Conservation (phyloP, 139 green algal species). For the Chlamydomonas incerta region DNA sequence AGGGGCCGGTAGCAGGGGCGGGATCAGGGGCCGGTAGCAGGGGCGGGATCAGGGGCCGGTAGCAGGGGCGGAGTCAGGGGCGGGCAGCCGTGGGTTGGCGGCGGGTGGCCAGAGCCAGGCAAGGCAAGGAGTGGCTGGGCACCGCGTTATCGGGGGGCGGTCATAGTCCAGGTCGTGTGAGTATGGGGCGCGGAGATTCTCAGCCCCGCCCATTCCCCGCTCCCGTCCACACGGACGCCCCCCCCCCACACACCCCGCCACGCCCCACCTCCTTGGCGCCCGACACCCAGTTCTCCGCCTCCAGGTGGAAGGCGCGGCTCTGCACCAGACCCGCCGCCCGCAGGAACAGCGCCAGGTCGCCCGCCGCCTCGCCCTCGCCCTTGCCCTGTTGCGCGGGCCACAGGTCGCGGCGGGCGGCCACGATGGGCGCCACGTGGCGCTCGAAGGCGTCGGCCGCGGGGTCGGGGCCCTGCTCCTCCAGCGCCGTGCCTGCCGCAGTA, state of each 20-base stretch:
- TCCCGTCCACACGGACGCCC: neutral
- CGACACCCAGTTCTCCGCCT: slow-evolving; percentile 78
- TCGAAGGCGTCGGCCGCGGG: slow-evolving; percentile 10
- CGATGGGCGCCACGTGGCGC: slow-evolving; percentile 35
- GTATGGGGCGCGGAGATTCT: neutral
- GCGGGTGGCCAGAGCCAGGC: too few species aligned
- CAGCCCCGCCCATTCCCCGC: neutral
- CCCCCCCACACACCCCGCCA: neutral
- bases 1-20: too few species aligned
- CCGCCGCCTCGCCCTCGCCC: neutral
- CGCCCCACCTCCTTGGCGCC: slow-evolving; percentile 44
- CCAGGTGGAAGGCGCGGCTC: slow-evolving; percentile 79
- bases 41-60: too few species aligned
- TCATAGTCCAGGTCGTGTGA: too few species aligned
- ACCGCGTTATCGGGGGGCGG: too few species aligned
- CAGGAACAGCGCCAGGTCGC: slow-evolving; percentile 52
- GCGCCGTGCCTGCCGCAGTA: slow-evolving; percentile 47
- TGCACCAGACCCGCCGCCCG: slow-evolving; percentile 71
- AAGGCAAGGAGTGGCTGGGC: too few species aligned
- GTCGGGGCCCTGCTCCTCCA: slow-evolving; percentile 31
- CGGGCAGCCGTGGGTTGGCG: too few species aligned
- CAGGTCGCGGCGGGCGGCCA: slow-evolving; percentile 47
- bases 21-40: too few species aligned
- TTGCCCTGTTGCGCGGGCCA: slow-evolving; percentile 52
- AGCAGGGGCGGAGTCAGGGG: too few species aligned